phyloP scores from a whole-genome alignment of 495 filamentous ascomycete genomes.

The Lasiosphaeriaceae sp. region DNA sequence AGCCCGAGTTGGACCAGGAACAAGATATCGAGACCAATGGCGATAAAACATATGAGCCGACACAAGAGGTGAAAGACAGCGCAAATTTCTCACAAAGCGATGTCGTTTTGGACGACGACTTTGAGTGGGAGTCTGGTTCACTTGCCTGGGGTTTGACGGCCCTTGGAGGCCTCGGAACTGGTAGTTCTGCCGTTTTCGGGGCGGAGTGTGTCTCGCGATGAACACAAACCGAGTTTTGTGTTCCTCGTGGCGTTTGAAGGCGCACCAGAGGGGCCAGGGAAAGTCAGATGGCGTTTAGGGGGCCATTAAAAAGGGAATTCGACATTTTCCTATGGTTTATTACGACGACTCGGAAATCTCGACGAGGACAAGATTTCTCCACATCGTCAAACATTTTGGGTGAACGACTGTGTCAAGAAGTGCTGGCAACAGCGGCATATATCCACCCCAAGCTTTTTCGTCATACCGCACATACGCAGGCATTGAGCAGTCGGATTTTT shows the following conservation, averaged over 20 bases:
- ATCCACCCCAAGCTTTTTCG: too few relatives aligned
- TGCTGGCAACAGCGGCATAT: too few relatives aligned
- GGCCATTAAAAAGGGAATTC: too few relatives aligned
- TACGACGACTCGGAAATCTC: too few relatives aligned
- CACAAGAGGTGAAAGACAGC: conserved; percentile 15
- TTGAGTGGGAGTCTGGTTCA: conserved; percentile 44
- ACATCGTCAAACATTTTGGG: too few relatives aligned
- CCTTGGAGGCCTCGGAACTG: conserved; percentile 38
- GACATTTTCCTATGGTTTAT: too few relatives aligned
- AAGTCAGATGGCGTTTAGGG: not conserved
- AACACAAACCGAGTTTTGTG: not conserved
- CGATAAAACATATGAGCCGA: conserved; percentile 28
- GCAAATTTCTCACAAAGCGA: conserved; percentile 26
- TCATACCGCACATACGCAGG: too few relatives aligned
- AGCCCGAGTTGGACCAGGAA: conserved; percentile 16
- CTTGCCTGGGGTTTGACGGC: conserved; percentile 42
- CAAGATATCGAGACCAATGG: conserved; percentile 10
- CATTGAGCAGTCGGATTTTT: too few relatives aligned
- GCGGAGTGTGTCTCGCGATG: conserved; percentile 40
- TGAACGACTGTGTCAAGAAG: too few relatives aligned
- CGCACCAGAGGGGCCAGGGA: not conserved
- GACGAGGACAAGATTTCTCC: too few relatives aligned
- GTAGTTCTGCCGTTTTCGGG: conserved; percentile 39
- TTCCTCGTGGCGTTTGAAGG: not conserved
- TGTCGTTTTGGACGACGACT: conserved; percentile 26